Evolutionary conservation across 129 eudicot species (phyloP).

Genomic region (Rutidosis leptorrhynchoides): DNA sequence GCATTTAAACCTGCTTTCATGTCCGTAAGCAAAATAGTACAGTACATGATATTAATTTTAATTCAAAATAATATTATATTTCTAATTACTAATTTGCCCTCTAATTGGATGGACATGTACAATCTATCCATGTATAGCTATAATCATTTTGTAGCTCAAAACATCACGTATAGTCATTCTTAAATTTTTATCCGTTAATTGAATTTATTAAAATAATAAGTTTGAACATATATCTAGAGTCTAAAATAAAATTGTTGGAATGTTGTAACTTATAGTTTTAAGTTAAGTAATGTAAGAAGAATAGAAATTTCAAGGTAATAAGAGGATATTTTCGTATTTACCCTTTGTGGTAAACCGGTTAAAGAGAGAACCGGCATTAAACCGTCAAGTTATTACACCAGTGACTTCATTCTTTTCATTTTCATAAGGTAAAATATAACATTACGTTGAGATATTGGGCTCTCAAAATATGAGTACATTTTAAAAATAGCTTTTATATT

Average conservation of each 20-base stretch:
- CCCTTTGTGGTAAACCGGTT: background rate
- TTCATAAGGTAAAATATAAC: background rate
- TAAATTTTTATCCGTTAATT: too few relatives aligned
- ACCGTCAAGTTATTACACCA: background rate
- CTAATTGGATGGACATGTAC: background rate
- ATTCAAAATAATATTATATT: background rate
- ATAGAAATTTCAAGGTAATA: background rate
- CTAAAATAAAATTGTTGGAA: background rate
- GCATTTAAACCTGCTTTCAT: slow-evolving; percentile 39
- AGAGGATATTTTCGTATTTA: background rate
- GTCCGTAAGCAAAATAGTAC: slow-evolving; percentile 35
- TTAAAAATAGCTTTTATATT: background rate
- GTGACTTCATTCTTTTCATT: background rate
- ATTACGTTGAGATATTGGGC: background rate
- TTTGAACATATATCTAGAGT: too few relatives aligned
- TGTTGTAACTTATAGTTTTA: too few relatives aligned
- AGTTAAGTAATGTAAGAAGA: too few relatives aligned
- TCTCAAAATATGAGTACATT: too few relatives aligned
- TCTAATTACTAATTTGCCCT: slow-evolving; percentile 6
- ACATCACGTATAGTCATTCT: too few relatives aligned
- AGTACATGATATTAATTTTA: background rate
- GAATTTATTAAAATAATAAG: too few relatives aligned
- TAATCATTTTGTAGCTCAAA: background rate
- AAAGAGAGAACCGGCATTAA: background rate
- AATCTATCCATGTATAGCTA: background rate